Percentiles rank a stretch among this genome's conserved stretches.
These are phyloP conservation scores for Sclerotinia spermophila DNA, from an alignment of 2,329 filamentous ascomycete genomes.

Conservation along the genomic window DNA sequence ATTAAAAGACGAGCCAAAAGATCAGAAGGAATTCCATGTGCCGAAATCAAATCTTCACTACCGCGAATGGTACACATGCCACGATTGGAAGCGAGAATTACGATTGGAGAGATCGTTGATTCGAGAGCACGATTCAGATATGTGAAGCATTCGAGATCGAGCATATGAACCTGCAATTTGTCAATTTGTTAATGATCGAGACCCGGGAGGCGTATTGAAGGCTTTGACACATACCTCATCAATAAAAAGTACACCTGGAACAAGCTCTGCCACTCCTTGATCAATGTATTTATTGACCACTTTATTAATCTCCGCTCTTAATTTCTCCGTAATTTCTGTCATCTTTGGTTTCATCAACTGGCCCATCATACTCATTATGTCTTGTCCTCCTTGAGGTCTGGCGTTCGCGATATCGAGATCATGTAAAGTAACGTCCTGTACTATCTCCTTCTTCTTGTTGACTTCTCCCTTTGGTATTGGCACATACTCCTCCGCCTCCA, in stretches of 20 bases:
- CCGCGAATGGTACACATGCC: slow-evolving; percentile 91
- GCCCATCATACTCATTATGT: slow-evolving; percentile 99
- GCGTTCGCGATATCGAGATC: slow-evolving; percentile 96
- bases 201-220: slow-evolving; percentile 8
- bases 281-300: slow-evolving; percentile 99
- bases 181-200: slow-evolving; percentile 22
- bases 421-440: slow-evolving; percentile 96
- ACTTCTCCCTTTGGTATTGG: slow-evolving; percentile 98
- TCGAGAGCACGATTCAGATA: slow-evolving; percentile 98
- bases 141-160: slow-evolving; percentile 98
- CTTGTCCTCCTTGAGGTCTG: slow-evolving; percentile 91
- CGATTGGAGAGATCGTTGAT: slow-evolving; percentile 89
- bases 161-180: slow-evolving; percentile 82
- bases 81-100: slow-evolving; percentile 95
- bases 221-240: slow-evolving; percentile 69
- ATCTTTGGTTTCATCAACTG: slow-evolving; percentile 99
- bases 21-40: slow-evolving; percentile 91
- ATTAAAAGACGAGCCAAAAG: slow-evolving; percentile 92
- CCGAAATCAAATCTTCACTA: slow-evolving; percentile 74
- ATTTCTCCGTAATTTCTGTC: slow-evolving; percentile 98
- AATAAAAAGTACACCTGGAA: slow-evolving; percentile 97
- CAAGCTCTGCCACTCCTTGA: slow-evolving; percentile 93
- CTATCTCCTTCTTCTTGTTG: slow-evolving; percentile 99
- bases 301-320: slow-evolving; percentile 96
- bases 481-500: slow-evolving; percentile 98